phyloP scores from a whole-genome alignment of 257 asterid species.

The Verbena officinalis region DNA sequence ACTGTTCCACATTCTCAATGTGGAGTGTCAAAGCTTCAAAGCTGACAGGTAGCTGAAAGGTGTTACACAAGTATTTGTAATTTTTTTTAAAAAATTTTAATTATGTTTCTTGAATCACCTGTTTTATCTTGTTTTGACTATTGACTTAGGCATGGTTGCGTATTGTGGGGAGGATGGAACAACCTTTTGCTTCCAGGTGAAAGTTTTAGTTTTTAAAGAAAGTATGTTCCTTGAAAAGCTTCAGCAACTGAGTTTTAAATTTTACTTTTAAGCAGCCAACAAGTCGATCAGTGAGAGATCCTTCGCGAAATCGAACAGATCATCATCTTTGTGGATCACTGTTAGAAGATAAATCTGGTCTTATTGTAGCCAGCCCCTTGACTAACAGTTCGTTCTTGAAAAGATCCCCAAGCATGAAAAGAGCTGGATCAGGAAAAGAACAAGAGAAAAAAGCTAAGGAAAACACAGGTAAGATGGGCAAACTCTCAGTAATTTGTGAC shows the following conservation, averaged over 20 bases:
- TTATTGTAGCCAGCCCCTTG: slow-evolving; percentile 54
- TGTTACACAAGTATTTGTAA: slow-evolving; percentile 8
- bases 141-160: slow-evolving; percentile 70
- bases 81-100: slow-evolving; percentile 4
- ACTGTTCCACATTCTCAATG: slow-evolving; percentile 67
- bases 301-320: slow-evolving; percentile 54
- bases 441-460: slow-evolving; percentile 43
- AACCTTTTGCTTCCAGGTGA: slow-evolving; percentile 77
- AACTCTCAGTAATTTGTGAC: slow-evolving; percentile 36
- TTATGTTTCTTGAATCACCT: background rate
- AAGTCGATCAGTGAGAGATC: slow-evolving; percentile 57
- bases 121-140: slow-evolving; percentile 12
- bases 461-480: slow-evolving; percentile 22
- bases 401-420: slow-evolving; percentile 51
- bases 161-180: slow-evolving; percentile 89
- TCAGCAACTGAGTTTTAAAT: background rate
- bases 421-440: slow-evolving; percentile 33
- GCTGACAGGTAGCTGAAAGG: slow-evolving; percentile 67
- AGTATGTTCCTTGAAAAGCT: background rate
- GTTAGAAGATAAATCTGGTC: slow-evolving; percentile 57
- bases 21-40: slow-evolving; percentile 82
- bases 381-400: slow-evolving; percentile 41
- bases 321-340: slow-evolving; percentile 85
- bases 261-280: slow-evolving; percentile 56
- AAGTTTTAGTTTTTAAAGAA: slow-evolving; percentile 13